Percentiles rank a stretch among this genome's conserved stretches.
Conservation (phyloP, 225 moss, liverwort and hornwort genomes). For the Polytrichum formosum region DNA sequence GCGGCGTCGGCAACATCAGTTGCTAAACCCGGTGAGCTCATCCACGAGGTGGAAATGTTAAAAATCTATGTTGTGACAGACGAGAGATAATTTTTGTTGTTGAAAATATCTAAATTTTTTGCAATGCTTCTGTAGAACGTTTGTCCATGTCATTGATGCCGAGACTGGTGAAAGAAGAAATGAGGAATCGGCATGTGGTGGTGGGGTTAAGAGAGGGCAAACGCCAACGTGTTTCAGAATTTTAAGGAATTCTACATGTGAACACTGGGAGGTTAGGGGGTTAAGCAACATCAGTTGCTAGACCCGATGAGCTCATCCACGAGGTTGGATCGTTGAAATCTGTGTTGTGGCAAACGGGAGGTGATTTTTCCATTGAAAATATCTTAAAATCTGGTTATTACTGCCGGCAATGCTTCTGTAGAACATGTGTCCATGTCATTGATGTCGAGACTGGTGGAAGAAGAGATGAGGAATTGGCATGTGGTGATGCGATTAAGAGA, state of each 20-base stretch:
- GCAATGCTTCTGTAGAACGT: not conserved
- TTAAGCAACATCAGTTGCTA: slow-evolving; percentile 10
- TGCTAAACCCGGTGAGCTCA: slow-evolving; percentile 23
- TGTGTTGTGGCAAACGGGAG: not conserved
- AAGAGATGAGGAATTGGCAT: not conserved
- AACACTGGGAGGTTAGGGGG: not conserved
- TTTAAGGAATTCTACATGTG: no score
- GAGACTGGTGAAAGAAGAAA: not conserved
- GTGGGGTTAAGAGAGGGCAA: not conserved
- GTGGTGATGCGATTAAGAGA: not conserved
- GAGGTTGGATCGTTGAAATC: not conserved
- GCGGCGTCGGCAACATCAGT: slow-evolving; percentile 18
- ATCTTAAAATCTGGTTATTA: no score
- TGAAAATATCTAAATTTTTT: no score
- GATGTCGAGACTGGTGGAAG: not conserved
- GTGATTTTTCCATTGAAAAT: not conserved
- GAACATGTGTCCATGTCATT: not conserved
- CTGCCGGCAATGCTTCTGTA: no score
- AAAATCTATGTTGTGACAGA: not conserved
- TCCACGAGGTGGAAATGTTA: not conserved
- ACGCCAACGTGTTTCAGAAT: no score
- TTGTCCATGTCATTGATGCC: not conserved
- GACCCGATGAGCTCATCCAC: slow-evolving; percentile 15
- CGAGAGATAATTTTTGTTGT: not conserved
- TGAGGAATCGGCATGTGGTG: not conserved